A percentile compares a stretch with the other conserved stretches of the same genome.
Conservation (phyloP, 2,329 filamentous ascomycete genomes). For the Metarhizium sp. region DNA sequence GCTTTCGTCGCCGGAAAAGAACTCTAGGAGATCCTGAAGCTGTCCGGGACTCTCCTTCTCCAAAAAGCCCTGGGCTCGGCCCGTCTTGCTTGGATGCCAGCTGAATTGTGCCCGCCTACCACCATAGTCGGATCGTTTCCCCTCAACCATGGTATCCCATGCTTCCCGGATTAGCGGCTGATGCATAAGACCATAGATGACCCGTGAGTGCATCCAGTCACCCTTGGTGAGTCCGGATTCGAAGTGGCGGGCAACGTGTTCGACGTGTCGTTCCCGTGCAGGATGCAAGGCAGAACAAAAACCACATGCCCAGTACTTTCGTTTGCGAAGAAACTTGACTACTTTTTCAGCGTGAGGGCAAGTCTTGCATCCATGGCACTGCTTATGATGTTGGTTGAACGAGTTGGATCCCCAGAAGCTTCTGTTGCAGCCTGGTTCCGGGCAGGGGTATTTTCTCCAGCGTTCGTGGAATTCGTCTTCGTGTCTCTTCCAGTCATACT, state of each 20-base stretch:
- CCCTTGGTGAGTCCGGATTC: conserved; percentile 52
- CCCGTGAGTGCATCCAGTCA: conserved; percentile 61
- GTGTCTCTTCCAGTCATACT: conserved; percentile 62
- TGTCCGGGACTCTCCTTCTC: conserved; percentile 55
- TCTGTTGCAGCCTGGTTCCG: conserved; percentile 53
- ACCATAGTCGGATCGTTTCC: conserved; percentile 45
- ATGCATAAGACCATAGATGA: conserved; percentile 58
- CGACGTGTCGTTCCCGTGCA: conserved; percentile 56
- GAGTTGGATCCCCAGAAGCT: conserved; percentile 60
- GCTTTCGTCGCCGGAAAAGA: conserved; percentile 48
- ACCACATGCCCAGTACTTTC: conserved; percentile 59
- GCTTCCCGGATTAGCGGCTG: conserved; percentile 52
- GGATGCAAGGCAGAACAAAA: conserved; percentile 56
- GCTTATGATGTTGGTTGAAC: conserved; percentile 59
- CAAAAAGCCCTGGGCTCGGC: conserved; percentile 46
- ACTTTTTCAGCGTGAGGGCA: conserved; percentile 57
- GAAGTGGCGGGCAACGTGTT: conserved; percentile 60
- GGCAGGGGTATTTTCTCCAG: conserved; percentile 58
- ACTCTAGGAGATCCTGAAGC: conserved; percentile 55
- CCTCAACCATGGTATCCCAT: conserved; percentile 47
- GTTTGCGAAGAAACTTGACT: conserved; percentile 52
- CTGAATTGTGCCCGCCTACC: conserved; percentile 49
- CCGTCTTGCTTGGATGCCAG: conserved; percentile 50
- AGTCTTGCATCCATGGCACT: conserved; percentile 54
- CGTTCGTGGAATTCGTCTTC: conserved; percentile 63